These are phyloP conservation scores for Aspergillus intermedius DNA, from an alignment of 2,329 filamentous ascomycete species.

Conservation along the genomic window DNA sequence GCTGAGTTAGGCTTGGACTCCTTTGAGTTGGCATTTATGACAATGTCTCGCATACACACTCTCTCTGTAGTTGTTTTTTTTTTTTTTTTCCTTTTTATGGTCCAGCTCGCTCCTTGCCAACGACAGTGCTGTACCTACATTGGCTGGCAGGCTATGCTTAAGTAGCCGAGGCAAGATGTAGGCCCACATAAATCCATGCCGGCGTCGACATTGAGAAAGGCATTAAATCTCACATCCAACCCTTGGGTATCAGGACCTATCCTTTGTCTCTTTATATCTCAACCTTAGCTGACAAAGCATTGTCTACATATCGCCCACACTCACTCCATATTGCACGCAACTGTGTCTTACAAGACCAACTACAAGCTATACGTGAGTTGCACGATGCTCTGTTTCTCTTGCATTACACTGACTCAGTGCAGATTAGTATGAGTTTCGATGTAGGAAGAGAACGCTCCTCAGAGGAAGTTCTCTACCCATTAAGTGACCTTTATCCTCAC, in stretches of 20 bases:
- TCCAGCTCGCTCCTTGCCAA: background rate
- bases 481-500: slow-evolving; percentile 31
- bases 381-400: background rate
- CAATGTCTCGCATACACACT: too few species aligned
- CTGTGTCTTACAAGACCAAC: slow-evolving; percentile 34
- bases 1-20: too few species aligned
- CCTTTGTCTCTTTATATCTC: too few species aligned
- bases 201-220: background rate
- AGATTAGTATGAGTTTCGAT: slow-evolving; percentile 23
- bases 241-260: too few species aligned
- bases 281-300: background rate
- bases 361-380: slow-evolving; percentile 33
- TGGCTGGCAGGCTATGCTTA: too few species aligned
- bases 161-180: too few species aligned
- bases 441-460: slow-evolving; percentile 22
- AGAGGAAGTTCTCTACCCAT: slow-evolving; percentile 25
- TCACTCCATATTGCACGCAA: slow-evolving; percentile 3
- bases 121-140: background rate
- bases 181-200: background rate
- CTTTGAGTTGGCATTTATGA: too few species aligned
- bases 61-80: background rate
- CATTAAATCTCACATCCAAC: too few species aligned
- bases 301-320: slow-evolving; percentile 1
- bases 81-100: background rate
- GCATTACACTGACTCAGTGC: slow-evolving; percentile 2